Evolutionary conservation across 225 moss, liverwort and hornwort genomes (phyloP).

Genomic region (Antitrichia curtipendula): DNA sequence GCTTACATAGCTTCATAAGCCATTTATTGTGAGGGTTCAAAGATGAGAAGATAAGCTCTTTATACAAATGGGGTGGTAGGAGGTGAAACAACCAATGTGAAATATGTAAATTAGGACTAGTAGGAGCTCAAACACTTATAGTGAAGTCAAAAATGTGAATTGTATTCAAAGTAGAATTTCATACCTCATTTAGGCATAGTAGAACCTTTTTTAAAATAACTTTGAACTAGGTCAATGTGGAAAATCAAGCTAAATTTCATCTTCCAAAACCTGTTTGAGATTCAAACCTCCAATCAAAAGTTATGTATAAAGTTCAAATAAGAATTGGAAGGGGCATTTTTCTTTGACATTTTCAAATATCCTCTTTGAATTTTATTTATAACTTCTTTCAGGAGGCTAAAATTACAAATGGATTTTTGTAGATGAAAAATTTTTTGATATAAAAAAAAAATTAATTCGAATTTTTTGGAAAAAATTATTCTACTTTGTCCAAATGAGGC

Average conservation of each 20-base stretch:
- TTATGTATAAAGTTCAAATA: neutral
- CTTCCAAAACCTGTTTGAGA: rapidly evolving
- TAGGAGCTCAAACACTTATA: neutral
- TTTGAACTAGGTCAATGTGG: neutral
- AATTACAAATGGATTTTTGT: rapidly evolving
- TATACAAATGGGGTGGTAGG: neutral
- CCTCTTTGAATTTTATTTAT: rapidly evolving
- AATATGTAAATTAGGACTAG: neutral
- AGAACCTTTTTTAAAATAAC: neutral
- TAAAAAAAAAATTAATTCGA: no score
- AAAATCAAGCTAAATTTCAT: neutral
- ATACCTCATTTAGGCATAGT: neutral
- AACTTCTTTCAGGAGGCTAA: rapidly evolving
- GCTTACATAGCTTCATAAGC: neutral
- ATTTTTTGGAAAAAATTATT: rapidly evolving
- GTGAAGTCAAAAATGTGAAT: neutral
- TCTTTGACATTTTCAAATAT: neutral
- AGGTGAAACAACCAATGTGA: neutral
- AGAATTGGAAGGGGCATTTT: neutral
- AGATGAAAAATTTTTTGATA: no score
- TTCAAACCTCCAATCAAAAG: neutral
- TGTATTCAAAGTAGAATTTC: neutral
- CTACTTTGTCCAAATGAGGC: neutral
- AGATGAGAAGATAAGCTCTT: neutral
- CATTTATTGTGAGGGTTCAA: rapidly evolving